These are phyloP conservation scores for Myrica gale DNA, from an alignment of 306 rosid genomes.

Conservation along the genomic window DNA sequence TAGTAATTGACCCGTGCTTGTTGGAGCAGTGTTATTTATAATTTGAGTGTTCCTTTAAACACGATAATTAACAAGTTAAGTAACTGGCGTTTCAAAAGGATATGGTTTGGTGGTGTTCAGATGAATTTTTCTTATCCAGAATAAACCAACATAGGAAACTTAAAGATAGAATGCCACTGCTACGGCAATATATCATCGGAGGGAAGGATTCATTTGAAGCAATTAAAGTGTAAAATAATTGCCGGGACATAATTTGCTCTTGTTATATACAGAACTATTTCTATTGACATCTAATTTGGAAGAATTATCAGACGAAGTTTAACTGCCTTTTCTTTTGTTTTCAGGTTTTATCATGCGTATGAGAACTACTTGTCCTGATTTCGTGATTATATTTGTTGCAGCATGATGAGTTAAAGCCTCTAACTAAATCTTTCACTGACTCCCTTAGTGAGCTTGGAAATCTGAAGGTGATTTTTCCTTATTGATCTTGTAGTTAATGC, in stretches of 20 bases:
- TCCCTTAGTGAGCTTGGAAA: conserved; percentile 94
- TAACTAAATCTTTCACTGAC: conserved; percentile 73
- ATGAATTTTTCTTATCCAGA: not conserved
- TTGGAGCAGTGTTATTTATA: not conserved
- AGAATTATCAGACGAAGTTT: conserved; percentile 9
- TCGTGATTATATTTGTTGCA: conserved; percentile 37
- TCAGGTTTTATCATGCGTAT: conserved; percentile 93
- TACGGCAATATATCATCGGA: not conserved
- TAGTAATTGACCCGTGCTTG: not conserved
- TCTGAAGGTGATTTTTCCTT: conserved; percentile 53
- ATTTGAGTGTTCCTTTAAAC: not conserved
- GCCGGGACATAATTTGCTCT: not conserved
- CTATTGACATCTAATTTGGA: conserved; percentile 3
- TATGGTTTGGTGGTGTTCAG: not conserved
- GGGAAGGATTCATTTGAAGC: conserved; percentile 7
- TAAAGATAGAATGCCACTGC: not conserved
- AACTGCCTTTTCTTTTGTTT: conserved; percentile 18
- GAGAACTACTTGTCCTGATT: conserved; percentile 74
- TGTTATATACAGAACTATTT: not conserved
- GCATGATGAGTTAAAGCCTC: conserved; percentile 97
- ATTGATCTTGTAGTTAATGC: conserved; percentile 7
- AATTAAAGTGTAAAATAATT: not conserved
- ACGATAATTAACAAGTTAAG: too few species aligned
- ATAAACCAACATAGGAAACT: not conserved
- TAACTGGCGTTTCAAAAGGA: not conserved